Base-by-base conservation (phyloP, 139 green algal species). In the Micractinium conductrix region DNA sequence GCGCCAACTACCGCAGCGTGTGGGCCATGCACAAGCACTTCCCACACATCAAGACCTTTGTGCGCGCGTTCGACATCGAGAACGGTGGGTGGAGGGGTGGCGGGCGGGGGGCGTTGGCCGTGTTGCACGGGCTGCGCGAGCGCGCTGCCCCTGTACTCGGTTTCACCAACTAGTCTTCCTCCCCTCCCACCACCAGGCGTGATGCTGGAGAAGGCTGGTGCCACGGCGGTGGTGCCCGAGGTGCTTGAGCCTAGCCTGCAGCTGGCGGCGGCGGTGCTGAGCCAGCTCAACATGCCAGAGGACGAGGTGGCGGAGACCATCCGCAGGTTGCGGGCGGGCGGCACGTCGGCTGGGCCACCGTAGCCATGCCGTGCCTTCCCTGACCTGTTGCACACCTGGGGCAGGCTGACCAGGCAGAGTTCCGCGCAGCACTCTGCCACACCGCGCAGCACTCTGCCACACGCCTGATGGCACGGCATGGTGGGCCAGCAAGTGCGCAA, bases 181-280 rank as follows among this genome's bases (percentile, higher is more conserved):
- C 37, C 35, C 68, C 21, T 74, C 35, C 4, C 37, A 43, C 9
- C 67, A 42, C 68, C 82, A 58, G 86, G 95, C 35, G 78, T 99
- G 37, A 98, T 95, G 84, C 91, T 99, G n/a, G 97, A 99, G 91
- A 97, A 96, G 88, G 96, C 96, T 0, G 96, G 96, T 43, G 96
- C 96, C 45, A 97, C 93, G 43, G 97, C 95, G 14, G 97, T 99
- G 78, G 96, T 99, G 44, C 97, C 97, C 9, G 97, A 99, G 91
- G 98, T 94, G 12, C 89, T 99, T 65, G 97, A 99, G 90, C 97
- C 97, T 0, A 94, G 86, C 33, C 92, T 99, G 86, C 97, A 99
- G 92, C 93, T 99, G 79, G 96, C 95, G 16, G 95, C 96, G 4
- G 95, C 95, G 8, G 93, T 99, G 78, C 91, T 99, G 71, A 89